phyloP scores from a whole-genome alignment of 257 asterid species.

The Gardenia jasminoides region DNA sequence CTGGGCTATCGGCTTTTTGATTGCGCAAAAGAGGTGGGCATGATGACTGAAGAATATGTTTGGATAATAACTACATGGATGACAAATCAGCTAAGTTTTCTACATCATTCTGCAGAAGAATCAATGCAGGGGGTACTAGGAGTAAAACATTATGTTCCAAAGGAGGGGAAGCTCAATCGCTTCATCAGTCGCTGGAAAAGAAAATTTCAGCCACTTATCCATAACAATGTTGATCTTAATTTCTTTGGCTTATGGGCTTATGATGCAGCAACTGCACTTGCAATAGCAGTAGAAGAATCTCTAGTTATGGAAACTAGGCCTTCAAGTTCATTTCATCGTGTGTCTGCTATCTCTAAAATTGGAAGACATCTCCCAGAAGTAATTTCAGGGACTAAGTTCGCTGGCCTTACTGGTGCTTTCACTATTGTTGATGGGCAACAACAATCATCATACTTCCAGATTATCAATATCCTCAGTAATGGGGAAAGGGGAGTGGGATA shows the following conservation, averaged over 20 bases:
- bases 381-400: slow-evolving; percentile 24
- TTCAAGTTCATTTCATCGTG: not conserved
- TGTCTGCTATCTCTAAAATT: slow-evolving; percentile 12
- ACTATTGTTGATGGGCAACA: slow-evolving; percentile 27
- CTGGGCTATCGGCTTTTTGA: slow-evolving; percentile 31
- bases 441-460: slow-evolving; percentile 29
- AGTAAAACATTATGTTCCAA: slow-evolving; percentile 34
- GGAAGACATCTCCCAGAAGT: slow-evolving; percentile 32
- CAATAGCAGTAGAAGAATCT: slow-evolving; percentile 43
- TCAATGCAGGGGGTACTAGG: slow-evolving; percentile 60
- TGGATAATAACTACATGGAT: slow-evolving; percentile 42
- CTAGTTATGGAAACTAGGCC: not conserved
- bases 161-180: slow-evolving; percentile 12
- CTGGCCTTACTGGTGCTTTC: slow-evolving; percentile 44
- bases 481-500: slow-evolving; percentile 30
- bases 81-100: slow-evolving; percentile 22
- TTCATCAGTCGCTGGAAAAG: slow-evolving; percentile 14
- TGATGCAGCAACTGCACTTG: slow-evolving; percentile 50
- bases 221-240: slow-evolving; percentile 19
- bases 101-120: slow-evolving; percentile 25
- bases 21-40: slow-evolving; percentile 34
- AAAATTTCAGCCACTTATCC: not conserved
- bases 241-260: slow-evolving; percentile 45
- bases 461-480: slow-evolving; percentile 32
- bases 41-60: too few relatives aligned